Percentiles rank a stretch among this genome's conserved stretches.
Evolutionary conservation across 441 rosid genomes (phyloP).

Genomic region (Raphanus hybrid): DNA sequence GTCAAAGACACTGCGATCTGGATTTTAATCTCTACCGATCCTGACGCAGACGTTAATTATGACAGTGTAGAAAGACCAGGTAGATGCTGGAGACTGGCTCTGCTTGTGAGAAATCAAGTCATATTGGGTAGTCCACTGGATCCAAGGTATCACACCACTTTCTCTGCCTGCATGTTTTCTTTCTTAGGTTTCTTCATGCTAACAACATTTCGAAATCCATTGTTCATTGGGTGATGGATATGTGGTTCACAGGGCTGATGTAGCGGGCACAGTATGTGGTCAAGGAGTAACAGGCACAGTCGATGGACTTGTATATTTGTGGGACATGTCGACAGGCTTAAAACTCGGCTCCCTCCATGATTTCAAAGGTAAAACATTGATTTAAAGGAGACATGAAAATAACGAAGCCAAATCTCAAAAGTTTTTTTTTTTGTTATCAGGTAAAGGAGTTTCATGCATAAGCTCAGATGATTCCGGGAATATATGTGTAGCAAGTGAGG

Average conservation of each 20-base stretch:
- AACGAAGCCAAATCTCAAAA: background rate
- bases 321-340: slow-evolving; percentile 74
- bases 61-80: slow-evolving; percentile 44
- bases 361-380: slow-evolving; percentile 66
- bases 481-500: slow-evolving; percentile 60
- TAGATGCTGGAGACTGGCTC: slow-evolving; percentile 76
- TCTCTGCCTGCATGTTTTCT: background rate
- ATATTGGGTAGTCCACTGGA: slow-evolving; percentile 68
- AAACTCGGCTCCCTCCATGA: slow-evolving; percentile 67
- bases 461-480: slow-evolving; percentile 66
- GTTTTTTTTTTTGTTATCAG: slow-evolving; percentile 41
- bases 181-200: slow-evolving; percentile 6
- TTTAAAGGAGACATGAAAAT: background rate
- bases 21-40: slow-evolving; percentile 65
- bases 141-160: slow-evolving; percentile 56
- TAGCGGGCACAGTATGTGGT: slow-evolving; percentile 55
- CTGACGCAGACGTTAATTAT: slow-evolving; percentile 46
- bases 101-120: slow-evolving; percentile 62
- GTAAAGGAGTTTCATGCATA: slow-evolving; percentile 66
- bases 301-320: slow-evolving; percentile 71
- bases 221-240: slow-evolving; percentile 11
- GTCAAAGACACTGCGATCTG: slow-evolving; percentile 73
- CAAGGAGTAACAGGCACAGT: slow-evolving; percentile 78
- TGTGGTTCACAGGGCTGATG: slow-evolving; percentile 58
- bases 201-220: slow-evolving; percentile 5